Evolutionary conservation across 176 grass and related monocot genomes (phyloP), one percentile per base, ranked within the genome.

Genomic region (Thalia dealbata): DNA sequence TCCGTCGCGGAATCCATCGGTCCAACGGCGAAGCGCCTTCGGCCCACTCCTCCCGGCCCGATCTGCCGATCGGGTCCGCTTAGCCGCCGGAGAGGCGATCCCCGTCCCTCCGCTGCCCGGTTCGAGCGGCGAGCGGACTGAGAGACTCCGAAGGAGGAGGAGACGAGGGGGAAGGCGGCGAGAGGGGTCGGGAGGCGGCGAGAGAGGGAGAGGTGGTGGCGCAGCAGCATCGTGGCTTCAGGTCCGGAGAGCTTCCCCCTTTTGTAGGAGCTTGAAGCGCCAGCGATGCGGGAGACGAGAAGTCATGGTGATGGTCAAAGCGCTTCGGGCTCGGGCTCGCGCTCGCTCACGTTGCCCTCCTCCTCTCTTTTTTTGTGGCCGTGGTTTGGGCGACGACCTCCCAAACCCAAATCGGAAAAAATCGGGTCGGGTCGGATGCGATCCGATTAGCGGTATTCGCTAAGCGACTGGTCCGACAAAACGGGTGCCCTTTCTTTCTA

Each of bases 21-120:
- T 52, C 69, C 43, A 58, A 38, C 81, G 16, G 28, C 78, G 52
- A 74, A 73, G 38, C 52, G 61, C 48, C 27, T 18, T 15, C 14
- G 27, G 15, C 26, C 24, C 30, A 13, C 27, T 35, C 24, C 62
- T 3, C 19, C 19, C 2, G 7, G 7, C 10, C 18, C 58, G 14
- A 52, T 63, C 28, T 67, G 69, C 14, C 50, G 65, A 83, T 81
- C 71, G n/a, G 81, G 80, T 71, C 19, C 26, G 25, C 75, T 73
- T 30, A 68, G 79, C 50, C 75, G 69, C 55, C 62, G 32, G 43
- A 54, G 56, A 61, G 29, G 19, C 24, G 54, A 45, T 45, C 72
- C 23, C 23, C 22, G 55, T 25, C 74, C 25, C 72, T 76, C 62
- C 76, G 72, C 18, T 2, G 28, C 50, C 24, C 22, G 74, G 3